Conservation (phyloP, 495 filamentous ascomycete species). For the Lasiosphaeria miniovina region DNA sequence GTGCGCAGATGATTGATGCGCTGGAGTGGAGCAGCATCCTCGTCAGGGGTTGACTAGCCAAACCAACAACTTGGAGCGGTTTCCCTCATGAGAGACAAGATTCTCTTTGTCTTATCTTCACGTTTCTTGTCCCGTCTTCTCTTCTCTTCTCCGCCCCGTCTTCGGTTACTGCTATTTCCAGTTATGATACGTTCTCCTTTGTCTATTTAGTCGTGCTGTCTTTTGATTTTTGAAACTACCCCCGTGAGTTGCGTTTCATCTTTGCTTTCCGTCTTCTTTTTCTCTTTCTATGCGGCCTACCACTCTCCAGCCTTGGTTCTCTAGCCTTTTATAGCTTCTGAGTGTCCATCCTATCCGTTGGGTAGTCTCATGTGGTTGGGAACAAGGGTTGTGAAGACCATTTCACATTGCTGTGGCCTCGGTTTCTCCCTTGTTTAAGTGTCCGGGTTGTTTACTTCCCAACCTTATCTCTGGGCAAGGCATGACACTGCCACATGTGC, state of each 20-base stretch:
- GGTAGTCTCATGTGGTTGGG: no score
- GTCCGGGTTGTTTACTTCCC: no score
- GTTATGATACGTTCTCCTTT: background rate
- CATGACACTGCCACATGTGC: no score
- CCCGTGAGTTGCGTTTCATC: constrained; percentile 4
- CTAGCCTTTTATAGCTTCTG: background rate
- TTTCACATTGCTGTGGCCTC: no score
- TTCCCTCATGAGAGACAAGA: background rate
- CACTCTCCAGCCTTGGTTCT: background rate
- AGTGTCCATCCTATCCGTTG: no score
- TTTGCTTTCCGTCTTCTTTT: background rate
- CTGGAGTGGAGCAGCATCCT: background rate
- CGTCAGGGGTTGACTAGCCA: constrained; percentile 1
- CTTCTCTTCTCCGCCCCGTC: no score
- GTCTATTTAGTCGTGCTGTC: background rate
- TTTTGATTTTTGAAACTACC: constrained; percentile 2
- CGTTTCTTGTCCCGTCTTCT: background rate
- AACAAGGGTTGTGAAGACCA: no score
- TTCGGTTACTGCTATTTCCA: background rate
- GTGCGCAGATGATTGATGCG: background rate
- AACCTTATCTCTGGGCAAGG: no score
- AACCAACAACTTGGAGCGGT: background rate
- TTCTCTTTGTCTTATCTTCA: background rate
- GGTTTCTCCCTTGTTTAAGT: no score
- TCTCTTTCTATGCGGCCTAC: background rate